Evolutionary conservation across 768 basidiomycete species (phyloP), one percentile per base, ranked within the genome.

Genomic region (Tulasnella sp.): DNA sequence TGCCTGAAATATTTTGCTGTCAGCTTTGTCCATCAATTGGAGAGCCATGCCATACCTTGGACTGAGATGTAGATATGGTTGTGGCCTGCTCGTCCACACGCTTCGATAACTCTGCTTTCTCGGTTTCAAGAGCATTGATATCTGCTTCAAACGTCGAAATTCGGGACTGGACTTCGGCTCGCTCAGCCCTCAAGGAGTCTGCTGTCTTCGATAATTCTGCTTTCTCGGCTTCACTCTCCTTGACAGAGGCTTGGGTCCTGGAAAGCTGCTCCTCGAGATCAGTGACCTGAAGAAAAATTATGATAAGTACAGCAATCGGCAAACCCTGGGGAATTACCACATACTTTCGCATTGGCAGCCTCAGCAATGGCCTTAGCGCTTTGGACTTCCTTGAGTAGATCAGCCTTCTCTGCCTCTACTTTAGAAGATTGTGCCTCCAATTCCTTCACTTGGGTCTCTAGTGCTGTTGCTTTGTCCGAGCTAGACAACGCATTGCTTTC

Each of bases 361-460:
- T 34, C 4, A 34, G 25, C 31, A 5, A 22, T 16, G 27, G n/a
- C 5, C 7, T 25, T 34, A 22, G n/a, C n/a, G 3, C 37, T 34
- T 31, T 34, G 31, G 31, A 47, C 32, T 7, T 22, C 25, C 24
- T 47, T 47, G 29, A 22, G 25, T 19, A 47, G 27, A 2, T 25
- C 45, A 34, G 28, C 45, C 29, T 34, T 31, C 29, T 47, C 29
- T 24, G 45, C 16, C 37, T 47, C 45, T 8, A n/a, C 28, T 24
- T 47, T 13, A 31, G 45, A 16, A 27, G 32, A 31, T 20, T 34
- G 28, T 19, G 20, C 45, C 28, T 32, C 29, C 10, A 24, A n/a
- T 13, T 29, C 45, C 32, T 47, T 47, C 16, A 47, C n/a, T 31
- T 47, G 45, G 24, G 32, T 34, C 8, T 29, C 45, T 19, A 33